Conservation (phyloP, 164 flowering plant species). For the Euptelea pleiosperma region DNA sequence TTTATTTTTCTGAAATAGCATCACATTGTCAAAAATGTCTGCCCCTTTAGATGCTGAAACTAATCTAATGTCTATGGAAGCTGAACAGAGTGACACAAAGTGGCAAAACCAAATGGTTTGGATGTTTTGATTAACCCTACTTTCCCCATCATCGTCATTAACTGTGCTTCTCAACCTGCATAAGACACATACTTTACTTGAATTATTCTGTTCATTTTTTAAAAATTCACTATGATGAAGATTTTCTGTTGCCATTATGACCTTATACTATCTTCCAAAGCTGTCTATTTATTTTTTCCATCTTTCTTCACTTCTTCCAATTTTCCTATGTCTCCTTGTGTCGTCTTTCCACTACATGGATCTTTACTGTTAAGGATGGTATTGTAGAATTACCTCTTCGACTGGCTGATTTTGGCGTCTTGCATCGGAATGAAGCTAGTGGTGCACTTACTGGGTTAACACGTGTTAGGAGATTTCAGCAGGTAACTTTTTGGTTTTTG, state of each 20-base stretch:
- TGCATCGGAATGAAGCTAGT: conserved; percentile 99
- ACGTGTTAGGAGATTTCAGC: conserved; percentile 97
- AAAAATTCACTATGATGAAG: neutral
- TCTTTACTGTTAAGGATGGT: conserved; percentile 2
- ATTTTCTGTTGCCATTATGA: neutral
- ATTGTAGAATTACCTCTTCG: conserved; percentile 89
- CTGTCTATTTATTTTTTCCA: neutral
- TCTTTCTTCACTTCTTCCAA: neutral
- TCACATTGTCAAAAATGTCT: neutral
- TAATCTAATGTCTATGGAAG: neutral
- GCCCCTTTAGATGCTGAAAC: neutral
- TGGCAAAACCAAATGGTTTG: too few species aligned
- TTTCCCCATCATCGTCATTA: neutral
- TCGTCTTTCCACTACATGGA: too few species aligned
- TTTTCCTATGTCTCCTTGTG: neutral
- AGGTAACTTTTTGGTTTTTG: conserved; percentile 50
- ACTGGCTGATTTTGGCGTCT: conserved; percentile 93
- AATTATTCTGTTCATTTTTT: neutral
- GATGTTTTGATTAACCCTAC: neutral
- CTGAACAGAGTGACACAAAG: neutral
- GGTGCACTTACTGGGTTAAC: conserved; percentile 97
- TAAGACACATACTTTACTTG: neutral
- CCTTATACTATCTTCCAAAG: neutral
- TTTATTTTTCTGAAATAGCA: neutral
- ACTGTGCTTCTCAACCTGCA: too few species aligned